Conservation (phyloP, 257 asterid genomes). For the Mitragyna speciosa region DNA sequence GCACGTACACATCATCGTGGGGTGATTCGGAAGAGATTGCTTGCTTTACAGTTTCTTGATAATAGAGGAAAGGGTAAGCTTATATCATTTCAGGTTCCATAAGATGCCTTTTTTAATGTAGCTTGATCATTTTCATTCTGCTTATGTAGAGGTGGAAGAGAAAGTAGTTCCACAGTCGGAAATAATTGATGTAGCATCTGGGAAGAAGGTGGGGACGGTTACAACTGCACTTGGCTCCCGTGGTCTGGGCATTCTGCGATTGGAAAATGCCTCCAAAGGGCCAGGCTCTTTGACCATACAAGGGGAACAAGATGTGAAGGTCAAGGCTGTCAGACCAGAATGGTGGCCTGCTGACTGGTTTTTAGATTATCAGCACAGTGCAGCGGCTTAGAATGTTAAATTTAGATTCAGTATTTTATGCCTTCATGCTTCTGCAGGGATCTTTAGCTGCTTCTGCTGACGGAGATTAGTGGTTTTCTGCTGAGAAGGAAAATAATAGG, state of each 20-base stretch:
- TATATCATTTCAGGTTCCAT: background rate
- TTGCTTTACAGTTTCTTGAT: conserved; percentile 62
- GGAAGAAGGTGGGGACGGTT: conserved; percentile 63
- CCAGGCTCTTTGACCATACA: conserved; percentile 41
- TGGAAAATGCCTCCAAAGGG: conserved; percentile 61
- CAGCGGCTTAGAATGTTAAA: conserved; percentile 32
- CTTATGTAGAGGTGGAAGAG: conserved; percentile 49
- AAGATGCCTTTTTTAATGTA: background rate
- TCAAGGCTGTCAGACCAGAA: conserved; percentile 58
- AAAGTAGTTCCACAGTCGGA: conserved; percentile 64
- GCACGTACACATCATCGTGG: conserved; percentile 95
- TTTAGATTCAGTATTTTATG: background rate
- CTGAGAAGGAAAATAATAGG: background rate
- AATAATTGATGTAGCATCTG: conserved; percentile 48
- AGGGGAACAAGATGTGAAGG: conserved; percentile 56
- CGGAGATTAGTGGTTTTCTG: background rate
- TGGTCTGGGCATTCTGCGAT: conserved; percentile 66
- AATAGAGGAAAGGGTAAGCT: conserved; percentile 54
- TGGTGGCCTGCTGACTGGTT: conserved; percentile 97
- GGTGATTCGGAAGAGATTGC: conserved; percentile 71
- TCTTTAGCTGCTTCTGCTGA: background rate
- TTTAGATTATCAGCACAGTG: conserved; percentile 37
- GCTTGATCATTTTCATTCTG: background rate
- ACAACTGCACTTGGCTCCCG: conserved; percentile 73
- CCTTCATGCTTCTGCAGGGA: background rate